Conservation (phyloP, 2,329 filamentous ascomycete genomes). For the Ophiostoma sp. region DNA sequence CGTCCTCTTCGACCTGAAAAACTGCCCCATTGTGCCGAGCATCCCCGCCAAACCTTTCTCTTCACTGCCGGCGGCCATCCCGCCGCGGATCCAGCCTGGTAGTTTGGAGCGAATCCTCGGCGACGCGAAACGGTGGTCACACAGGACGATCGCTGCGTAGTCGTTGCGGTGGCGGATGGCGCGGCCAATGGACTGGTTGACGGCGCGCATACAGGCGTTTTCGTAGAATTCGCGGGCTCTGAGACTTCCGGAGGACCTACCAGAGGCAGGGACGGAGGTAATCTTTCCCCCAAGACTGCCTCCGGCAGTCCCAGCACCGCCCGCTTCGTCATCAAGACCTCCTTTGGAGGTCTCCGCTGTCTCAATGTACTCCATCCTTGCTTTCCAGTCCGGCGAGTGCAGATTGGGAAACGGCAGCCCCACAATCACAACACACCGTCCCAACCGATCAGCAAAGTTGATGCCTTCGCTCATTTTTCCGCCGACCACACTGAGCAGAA, state of each 20-base stretch:
- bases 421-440: constrained; percentile 86
- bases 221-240: constrained; percentile 81
- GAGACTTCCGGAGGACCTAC: neutral
- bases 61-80: constrained; percentile 56
- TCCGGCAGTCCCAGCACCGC: constrained; percentile 36
- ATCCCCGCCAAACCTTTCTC: constrained; percentile 55
- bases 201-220: constrained; percentile 92
- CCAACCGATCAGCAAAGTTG: constrained; percentile 91
- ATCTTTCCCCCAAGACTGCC: neutral
- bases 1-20: constrained; percentile 58
- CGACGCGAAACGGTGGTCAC: constrained; percentile 77
- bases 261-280: neutral
- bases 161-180: constrained; percentile 86
- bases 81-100: constrained; percentile 82
- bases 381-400: constrained; percentile 86
- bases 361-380: constrained; percentile 86
- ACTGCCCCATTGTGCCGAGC: constrained; percentile 58
- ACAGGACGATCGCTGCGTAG: constrained; percentile 85
- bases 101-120: constrained; percentile 74
- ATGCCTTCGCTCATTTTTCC: constrained; percentile 97
- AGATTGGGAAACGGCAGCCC: constrained; percentile 92
- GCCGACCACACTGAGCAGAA: constrained; percentile 87
- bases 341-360: no score
- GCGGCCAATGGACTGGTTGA: constrained; percentile 93
- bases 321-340: no score